These are phyloP conservation scores for Trichomonascaceae sp. DNA, from an alignment of 1,139 yeast species.

Conservation along the genomic window DNA sequence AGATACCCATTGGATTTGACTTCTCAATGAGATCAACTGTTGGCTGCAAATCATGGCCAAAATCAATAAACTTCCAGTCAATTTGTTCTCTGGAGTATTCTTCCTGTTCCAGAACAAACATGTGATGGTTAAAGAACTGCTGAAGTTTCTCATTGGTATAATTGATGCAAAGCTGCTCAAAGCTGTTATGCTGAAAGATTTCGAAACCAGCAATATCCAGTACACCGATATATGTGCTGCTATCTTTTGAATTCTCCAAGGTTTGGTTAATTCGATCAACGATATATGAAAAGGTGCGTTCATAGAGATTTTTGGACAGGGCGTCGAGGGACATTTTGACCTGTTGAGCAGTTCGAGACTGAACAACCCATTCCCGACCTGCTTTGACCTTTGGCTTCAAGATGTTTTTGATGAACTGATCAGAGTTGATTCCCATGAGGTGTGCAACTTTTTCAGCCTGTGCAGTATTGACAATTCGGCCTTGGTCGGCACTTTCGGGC, in stretches of 20 bases:
- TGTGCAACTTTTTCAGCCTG: constrained; percentile 55
- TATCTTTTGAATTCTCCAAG: constrained; percentile 38
- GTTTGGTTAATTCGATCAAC: constrained; percentile 74
- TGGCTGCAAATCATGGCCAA: constrained; percentile 93
- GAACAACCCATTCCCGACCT: constrained; percentile 80
- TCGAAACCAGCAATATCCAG: constrained; percentile 98
- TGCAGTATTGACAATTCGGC: constrained; percentile 49
- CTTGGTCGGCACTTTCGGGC: constrained; percentile 69
- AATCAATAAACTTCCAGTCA: constrained; percentile 94
- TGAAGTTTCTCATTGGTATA: constrained; percentile 94
- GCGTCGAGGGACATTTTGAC: constrained; percentile 83
- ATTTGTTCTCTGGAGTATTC: constrained; percentile 91
- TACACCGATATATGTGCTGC: constrained; percentile 72
- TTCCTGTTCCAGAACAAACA: constrained; percentile 93
- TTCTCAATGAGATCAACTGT: constrained; percentile 89
- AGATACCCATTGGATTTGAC: constrained; percentile 71
- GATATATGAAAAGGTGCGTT: constrained; percentile 70
- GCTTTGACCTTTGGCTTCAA: constrained; percentile 84
- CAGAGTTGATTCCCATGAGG: constrained; percentile 58
- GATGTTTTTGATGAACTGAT: constrained; percentile 52
- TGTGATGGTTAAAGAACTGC: constrained; percentile 96
- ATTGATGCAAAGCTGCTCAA: constrained; percentile 94
- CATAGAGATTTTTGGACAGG: constrained; percentile 79
- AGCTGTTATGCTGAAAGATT: constrained; percentile 83
- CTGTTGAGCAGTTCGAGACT: constrained; percentile 72